A percentile compares a stretch with the other conserved stretches of the same genome.
phyloP scores from a whole-genome alignment of 2,329 filamentous ascomycete species.

The Venturia carpophila region DNA sequence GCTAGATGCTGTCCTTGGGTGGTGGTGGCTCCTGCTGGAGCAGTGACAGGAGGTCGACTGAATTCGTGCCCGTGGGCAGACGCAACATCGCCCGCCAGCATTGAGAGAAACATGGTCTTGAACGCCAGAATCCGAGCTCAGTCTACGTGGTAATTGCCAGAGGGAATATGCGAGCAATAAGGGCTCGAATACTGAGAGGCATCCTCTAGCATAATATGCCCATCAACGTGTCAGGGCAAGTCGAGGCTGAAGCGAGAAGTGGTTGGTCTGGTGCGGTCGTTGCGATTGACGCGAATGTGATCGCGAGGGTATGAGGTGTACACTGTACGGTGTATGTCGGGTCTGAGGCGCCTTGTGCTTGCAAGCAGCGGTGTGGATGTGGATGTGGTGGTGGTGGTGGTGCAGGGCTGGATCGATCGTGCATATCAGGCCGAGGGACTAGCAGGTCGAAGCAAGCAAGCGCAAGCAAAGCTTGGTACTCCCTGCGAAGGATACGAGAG shows the following conservation, averaged over 20 bases:
- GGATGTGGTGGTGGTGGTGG: not conserved
- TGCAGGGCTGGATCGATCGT: conserved; percentile 3
- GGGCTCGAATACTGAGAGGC: conserved; percentile 4
- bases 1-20: conserved; percentile 11
- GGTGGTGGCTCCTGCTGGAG: conserved; percentile 22
- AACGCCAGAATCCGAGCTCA: not conserved
- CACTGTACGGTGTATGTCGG: not conserved
- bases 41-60: conserved; percentile 24
- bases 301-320: not conserved
- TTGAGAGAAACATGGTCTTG: conserved; percentile 32
- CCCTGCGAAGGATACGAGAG: not conserved
- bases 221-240: not conserved
- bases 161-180: not conserved
- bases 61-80: conserved; percentile 30
- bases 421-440: not conserved
- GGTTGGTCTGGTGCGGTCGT: not conserved
- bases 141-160: not conserved
- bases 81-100: conserved; percentile 32
- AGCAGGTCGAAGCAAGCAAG: not conserved
- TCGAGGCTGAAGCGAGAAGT: not conserved
- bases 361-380: not conserved
- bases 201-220: conserved; percentile 2
- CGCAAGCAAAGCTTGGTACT: not conserved
- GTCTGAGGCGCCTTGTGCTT: not conserved
- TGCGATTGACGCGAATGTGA: not conserved